Percentiles rank a stretch among this genome's conserved stretches.
Evolutionary conservation across 257 asterid species (phyloP).

Genomic region (Nicotiana undulata): DNA sequence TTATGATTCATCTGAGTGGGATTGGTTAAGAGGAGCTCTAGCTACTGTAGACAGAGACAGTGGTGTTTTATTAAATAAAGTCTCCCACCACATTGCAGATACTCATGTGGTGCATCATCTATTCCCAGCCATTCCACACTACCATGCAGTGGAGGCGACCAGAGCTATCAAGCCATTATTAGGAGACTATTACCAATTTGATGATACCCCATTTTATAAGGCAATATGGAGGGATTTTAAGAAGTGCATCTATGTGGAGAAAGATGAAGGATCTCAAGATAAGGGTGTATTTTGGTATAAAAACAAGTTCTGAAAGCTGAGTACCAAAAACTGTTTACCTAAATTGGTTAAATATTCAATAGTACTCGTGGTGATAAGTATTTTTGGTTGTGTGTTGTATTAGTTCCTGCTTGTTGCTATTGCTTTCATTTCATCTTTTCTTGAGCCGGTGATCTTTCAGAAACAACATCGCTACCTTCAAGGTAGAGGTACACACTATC

Average conservation of each 20-base stretch:
- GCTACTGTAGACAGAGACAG: constrained; percentile 55
- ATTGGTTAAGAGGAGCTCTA: constrained; percentile 63
- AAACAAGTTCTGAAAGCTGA: not conserved
- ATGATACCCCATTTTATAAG: constrained; percentile 38
- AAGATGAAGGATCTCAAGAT: not conserved
- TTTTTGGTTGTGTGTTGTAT: no score
- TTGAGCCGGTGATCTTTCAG: no score
- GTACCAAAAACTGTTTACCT: not conserved
- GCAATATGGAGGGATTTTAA: constrained; percentile 60
- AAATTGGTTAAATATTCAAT: not conserved
- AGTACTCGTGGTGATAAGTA: not conserved
- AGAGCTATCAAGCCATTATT: constrained; percentile 24
- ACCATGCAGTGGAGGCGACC: constrained; percentile 62
- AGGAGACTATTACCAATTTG: constrained; percentile 49
- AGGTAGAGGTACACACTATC: no score
- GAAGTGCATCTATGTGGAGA: constrained; percentile 21
- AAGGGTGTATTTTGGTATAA: constrained; percentile 13
- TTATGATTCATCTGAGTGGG: constrained; percentile 22
- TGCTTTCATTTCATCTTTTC: no score
- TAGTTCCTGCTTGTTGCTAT: no score
- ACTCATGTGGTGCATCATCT: constrained; percentile 61
- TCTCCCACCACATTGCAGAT: constrained; percentile 13
- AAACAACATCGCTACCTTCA: no score
- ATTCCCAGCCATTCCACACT: constrained; percentile 58
- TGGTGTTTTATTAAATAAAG: constrained; percentile 38